Percentiles rank a stretch among this genome's conserved stretches.
Conservation (phyloP, 257 asterid species). For the Salvia hispanica region DNA sequence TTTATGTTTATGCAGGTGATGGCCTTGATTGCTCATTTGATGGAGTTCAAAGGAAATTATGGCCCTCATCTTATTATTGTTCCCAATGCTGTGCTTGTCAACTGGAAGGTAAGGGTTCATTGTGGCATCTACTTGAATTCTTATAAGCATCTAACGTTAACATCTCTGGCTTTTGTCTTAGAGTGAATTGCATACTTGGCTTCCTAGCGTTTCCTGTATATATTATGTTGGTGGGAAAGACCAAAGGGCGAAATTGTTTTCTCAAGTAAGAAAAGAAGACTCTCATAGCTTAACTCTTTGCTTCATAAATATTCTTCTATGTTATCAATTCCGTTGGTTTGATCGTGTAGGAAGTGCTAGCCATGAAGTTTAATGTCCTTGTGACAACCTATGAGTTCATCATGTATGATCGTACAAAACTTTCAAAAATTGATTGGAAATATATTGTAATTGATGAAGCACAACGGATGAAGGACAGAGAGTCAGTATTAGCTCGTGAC, state of each 20-base stretch:
- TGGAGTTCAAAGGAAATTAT: conserved; percentile 98
- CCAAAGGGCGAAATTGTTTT: conserved; percentile 81
- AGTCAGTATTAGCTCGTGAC: conserved; percentile 99
- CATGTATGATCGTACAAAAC: conserved; percentile 97
- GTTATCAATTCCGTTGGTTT: conserved; percentile 29
- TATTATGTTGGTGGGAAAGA: conserved; percentile 92
- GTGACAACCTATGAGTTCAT: conserved; percentile 98
- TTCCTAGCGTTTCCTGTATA: conserved; percentile 93
- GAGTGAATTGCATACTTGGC: conserved; percentile 98
- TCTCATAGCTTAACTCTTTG: conserved; percentile 21
- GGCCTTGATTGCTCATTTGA: conserved; percentile 91
- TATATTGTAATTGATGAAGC: conserved; percentile 98
- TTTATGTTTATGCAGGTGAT: conserved; percentile 65
- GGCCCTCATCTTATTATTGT: conserved; percentile 99
- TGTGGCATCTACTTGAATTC: conserved; percentile 23
- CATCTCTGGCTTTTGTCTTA: conserved; percentile 44
- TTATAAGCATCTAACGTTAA: conserved; percentile 11
- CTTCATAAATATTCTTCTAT: conserved; percentile 25
- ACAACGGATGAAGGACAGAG: conserved; percentile 98
- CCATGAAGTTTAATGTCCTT: conserved; percentile 96
- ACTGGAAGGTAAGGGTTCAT: conserved; percentile 82
- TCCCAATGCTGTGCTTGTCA: conserved; percentile 98
- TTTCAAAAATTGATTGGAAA: conserved; percentile 97
- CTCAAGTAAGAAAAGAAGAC: conserved; percentile 68
- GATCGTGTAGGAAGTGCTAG: conserved; percentile 75